phyloP scores from a whole-genome alignment of 1,139 yeast genomes.

The Magnusiomyces clavatus region DNA sequence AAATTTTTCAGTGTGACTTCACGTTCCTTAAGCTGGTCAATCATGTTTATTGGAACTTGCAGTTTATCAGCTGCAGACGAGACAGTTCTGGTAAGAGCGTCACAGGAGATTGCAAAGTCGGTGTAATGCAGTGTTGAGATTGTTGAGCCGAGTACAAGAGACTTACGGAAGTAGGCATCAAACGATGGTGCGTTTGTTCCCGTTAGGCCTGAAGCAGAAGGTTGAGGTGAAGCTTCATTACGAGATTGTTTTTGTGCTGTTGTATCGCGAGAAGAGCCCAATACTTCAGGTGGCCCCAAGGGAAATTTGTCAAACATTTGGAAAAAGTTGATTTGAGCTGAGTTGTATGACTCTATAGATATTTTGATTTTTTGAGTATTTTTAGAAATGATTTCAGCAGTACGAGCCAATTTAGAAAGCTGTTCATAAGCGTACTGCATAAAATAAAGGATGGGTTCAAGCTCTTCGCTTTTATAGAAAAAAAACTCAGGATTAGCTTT shows the following conservation, averaged over 20 bases:
- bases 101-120: background rate
- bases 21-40: constrained; percentile 11
- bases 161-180: background rate
- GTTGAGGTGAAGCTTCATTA: too few relatives aligned
- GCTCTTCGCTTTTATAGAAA: background rate
- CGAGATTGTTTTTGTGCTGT: too few relatives aligned
- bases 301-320: background rate
- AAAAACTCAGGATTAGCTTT: background rate
- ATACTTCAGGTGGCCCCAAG: background rate
- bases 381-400: background rate
- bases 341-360: background rate
- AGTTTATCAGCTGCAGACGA: constrained; percentile 15
- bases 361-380: background rate
- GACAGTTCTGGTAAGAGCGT: background rate
- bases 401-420: background rate
- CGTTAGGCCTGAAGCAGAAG: too few relatives aligned
- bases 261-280: too few relatives aligned
- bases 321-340: background rate
- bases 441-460: constrained; percentile 4
- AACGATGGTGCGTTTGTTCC: too few relatives aligned
- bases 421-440: constrained; percentile 6
- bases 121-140: background rate
- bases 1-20: background rate
- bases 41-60: constrained; percentile 21
- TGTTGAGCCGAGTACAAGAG: background rate